These are phyloP conservation scores for Papiliotrema fonsecae DNA, from an alignment of 1,284 basidiomycete species.

Conservation along the genomic window DNA sequence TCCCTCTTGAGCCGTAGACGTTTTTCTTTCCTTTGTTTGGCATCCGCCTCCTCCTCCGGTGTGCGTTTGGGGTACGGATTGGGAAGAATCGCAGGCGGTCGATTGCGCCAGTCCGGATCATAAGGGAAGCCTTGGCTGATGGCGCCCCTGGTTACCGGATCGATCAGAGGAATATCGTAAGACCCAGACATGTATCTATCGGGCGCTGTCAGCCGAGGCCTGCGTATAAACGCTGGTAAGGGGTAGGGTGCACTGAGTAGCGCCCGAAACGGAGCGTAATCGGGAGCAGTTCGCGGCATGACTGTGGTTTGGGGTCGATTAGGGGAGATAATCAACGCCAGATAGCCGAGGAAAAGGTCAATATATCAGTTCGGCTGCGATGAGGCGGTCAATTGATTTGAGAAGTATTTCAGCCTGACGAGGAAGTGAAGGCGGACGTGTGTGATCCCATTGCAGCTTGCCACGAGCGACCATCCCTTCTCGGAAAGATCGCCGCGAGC, in stretches of 20 bases:
- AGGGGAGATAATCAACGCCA: neutral
- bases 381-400: too few species aligned
- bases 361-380: too few species aligned
- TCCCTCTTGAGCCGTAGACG: neutral
- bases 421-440: too few species aligned
- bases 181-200: too few species aligned
- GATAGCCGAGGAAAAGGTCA: neutral
- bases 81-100: neutral
- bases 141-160: neutral
- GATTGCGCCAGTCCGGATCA: neutral
- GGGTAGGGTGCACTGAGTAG: slow-evolving; percentile 1
- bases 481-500: too few species aligned
- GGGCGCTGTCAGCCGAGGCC: too few species aligned
- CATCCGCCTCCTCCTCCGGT: neutral
- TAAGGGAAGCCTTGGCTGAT: neutral
- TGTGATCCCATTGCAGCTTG: too few species aligned
- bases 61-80: neutral
- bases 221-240: too few species aligned
- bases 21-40: neutral
- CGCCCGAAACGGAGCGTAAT: slow-evolving; percentile 1
- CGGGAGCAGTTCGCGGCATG: neutral
- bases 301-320: neutral
- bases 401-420: too few species aligned
- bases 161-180: neutral
- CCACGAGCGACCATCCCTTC: too few species aligned